Evolutionary conservation across 495 filamentous ascomycete species (phyloP).

Genomic region (Neurospora tetraspora): DNA sequence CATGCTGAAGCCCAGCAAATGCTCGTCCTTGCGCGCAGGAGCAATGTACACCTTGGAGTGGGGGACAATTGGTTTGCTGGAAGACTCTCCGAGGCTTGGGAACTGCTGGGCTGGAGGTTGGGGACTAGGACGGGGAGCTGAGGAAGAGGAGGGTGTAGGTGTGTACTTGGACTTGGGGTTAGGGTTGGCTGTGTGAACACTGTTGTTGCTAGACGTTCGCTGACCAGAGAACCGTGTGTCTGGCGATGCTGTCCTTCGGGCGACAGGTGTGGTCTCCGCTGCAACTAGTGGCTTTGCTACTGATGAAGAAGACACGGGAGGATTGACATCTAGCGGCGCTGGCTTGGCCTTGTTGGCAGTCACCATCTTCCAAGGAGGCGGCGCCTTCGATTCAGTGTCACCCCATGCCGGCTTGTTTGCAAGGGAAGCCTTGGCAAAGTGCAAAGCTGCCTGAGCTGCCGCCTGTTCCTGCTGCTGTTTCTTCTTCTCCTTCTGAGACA

Average conservation of each 20-base stretch:
- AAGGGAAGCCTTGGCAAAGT: constrained; percentile 3
- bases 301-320: constrained; percentile 38
- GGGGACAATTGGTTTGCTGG: constrained; percentile 25
- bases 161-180: constrained; percentile 1
- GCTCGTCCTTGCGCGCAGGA: constrained; percentile 38
- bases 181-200: neutral
- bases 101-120: neutral
- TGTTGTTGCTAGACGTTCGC: constrained; percentile 15
- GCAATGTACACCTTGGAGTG: constrained; percentile 42
- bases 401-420: constrained; percentile 15
- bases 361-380: constrained; percentile 62
- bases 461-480: constrained; percentile 60
- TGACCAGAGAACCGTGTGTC: constrained; percentile 48
- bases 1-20: constrained; percentile 58
- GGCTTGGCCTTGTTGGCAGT: constrained; percentile 21
- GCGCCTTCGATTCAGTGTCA: constrained; percentile 32
- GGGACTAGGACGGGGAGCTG: constrained; percentile 5
- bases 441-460: constrained; percentile 25
- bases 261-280: constrained; percentile 21
- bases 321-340: constrained; percentile 3
- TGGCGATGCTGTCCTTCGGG: constrained; percentile 40
- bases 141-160: constrained; percentile 1
- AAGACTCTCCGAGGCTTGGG: neutral
- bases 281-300: constrained; percentile 30
- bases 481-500: constrained; percentile 89